Base-by-base conservation (phyloP, 805 yeast species). In the Cyberlindnera nakhonratchasimensis region DNA sequence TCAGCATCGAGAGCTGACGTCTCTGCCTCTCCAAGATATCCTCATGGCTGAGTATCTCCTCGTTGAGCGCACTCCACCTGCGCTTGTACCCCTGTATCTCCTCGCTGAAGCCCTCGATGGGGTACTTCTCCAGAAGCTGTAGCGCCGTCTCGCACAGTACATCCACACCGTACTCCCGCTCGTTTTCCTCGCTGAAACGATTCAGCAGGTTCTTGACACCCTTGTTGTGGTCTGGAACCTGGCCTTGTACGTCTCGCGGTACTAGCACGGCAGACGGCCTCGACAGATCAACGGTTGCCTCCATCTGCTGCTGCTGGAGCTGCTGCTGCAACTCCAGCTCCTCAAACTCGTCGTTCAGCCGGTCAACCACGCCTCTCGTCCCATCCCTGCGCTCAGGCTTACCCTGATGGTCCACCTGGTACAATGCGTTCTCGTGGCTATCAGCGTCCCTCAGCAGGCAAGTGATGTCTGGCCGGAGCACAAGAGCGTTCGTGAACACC, bases 401-500 rank as follows among this genome's bases (percentile, higher is more conserved):
- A n/a, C 59, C 65, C 12, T 52, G 54, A 0, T 52, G 59, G 40
- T 66, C 66, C 7, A 74, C 66, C 26, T 61, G 65, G 53, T 77
- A 80, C 26, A 80, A 58, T 2, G 75, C 64, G 26, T 65, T 74
- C 50, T 80, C 85, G 29, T 70, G 69, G 0, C 54, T 59, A 26
- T 75, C 74, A 3, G 83, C 78, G 57, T 82, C 88, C 50, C 82
- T 68, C 17, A 82, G 62, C n/a, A 82, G 62, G 17, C 70, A 63
- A 2, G 81, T 77, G 43, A 80, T 79, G 22, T 69, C 67, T 11
- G 79, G 78, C 37, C 66, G 62, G 20, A 69, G 62, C 9, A 78
- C 67, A 14, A 80, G 63, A 2, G 88, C 82, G 53, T 82, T 82
- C 29, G 83, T 77, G 58, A 82, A 82, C 4, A 79, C 72, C 0